Base-by-base conservation (phyloP, 2,329 filamentous ascomycete species). In the Trichophyton equinum region DNA sequence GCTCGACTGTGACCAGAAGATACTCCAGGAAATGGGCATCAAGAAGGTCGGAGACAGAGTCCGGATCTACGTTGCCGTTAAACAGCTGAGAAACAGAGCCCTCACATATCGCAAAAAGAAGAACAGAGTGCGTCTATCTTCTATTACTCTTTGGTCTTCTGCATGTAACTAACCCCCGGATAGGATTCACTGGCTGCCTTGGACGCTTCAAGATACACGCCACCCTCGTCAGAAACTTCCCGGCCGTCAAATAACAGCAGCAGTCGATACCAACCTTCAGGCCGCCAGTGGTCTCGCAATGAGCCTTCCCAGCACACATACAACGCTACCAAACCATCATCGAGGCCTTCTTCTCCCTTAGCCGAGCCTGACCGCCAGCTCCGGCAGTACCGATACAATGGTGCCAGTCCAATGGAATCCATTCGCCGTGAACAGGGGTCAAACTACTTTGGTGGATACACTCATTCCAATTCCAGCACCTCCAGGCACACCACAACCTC, bases 31-130 rank as follows among this genome's bases (percentile, higher is more conserved):
- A 74, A 95, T 99, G 84, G 94, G 94, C 49, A 92, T 99, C 67
- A 95, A 96, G 67, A 99, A 97, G 75, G 89, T 99, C 65, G 94
- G 94, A 65, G 94, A 99, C 74, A 86, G 94, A 60, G 92, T 99
- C 40, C 88, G 92, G 64, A 86, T 99, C 63, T 91, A 90, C 69
- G 81, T 91, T 64, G 86, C 86, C 66, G 91, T 92, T 71, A 92
- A 92, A 77, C 88, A 90, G 73, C 78, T 94, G 61, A 81, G 89
- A 65, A 90, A 86, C 61, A 89, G 85, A 73, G 83, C 87, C 4
- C 87, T 87, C 66, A 83, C 86, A 62, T 89, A 87, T 68, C 84
- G 86, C 68, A 89, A 88, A 75, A 91, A 90, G 77, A 84, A 89
- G 63, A 90, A 95, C 77, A 83, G 92, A 78, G 91, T 95, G 79